Percentiles rank a stretch among this genome's conserved stretches.
These are phyloP conservation scores for Gentiana straminea DNA, from an alignment of 257 asterid species.

Conservation along the genomic window DNA sequence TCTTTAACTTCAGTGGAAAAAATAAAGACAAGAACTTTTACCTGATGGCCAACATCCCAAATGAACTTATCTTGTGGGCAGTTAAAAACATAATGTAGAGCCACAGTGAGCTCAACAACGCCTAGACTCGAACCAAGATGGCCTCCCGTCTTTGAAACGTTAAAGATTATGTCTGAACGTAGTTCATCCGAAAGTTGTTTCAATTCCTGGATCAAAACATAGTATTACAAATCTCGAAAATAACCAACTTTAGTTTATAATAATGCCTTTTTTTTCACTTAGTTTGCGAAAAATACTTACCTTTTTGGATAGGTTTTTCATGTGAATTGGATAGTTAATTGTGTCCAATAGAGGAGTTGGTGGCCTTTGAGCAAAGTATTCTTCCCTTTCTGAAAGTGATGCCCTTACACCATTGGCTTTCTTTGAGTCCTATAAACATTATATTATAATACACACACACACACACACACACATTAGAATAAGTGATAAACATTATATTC, in stretches of 20 bases:
- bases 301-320: conserved; percentile 87
- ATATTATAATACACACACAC: too few species aligned
- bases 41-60: conserved; percentile 99
- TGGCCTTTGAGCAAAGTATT: conserved; percentile 80
- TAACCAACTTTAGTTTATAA: neutral
- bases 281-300: conserved; percentile 16
- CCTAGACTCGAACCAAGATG: conserved; percentile 98
- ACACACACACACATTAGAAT: neutral
- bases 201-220: conserved; percentile 50
- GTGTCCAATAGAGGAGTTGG: conserved; percentile 96
- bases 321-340: conserved; percentile 81
- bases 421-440: conserved; percentile 35
- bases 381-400: conserved; percentile 62
- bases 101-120: conserved; percentile 91
- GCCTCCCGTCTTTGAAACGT: conserved; percentile 96
- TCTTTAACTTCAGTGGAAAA: conserved; percentile 3
- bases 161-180: conserved; percentile 84
- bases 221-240: neutral
- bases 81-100: conserved; percentile 86
- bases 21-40: conserved; percentile 9
- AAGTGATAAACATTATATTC: conserved; percentile 19
- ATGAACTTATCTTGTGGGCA: conserved; percentile 83
- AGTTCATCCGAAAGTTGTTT: conserved; percentile 86
- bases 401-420: conserved; percentile 46
- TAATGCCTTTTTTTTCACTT: too few species aligned